Base-by-base conservation (phyloP, 345 rosid species). In the Populus simonii region DNA sequence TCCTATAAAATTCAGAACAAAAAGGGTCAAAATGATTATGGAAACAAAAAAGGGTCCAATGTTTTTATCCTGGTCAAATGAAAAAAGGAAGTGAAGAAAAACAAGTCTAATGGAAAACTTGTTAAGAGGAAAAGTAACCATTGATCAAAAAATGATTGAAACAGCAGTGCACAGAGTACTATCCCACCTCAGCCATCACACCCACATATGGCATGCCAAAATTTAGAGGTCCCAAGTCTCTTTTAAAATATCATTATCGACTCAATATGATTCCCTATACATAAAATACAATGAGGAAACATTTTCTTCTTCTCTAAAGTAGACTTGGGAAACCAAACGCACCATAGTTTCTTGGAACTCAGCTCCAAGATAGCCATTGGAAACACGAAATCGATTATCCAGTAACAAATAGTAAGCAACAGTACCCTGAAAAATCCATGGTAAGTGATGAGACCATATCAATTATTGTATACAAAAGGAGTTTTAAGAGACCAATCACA, bases 361-460 rank as follows among this genome's bases (percentile, higher is more conserved):
- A 68, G 95, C 91, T 85, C 89, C 92, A 65, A 89, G 92, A 86
- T 91, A 87, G 75, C 91, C 92, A 82, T 91, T 91, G 79, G 92
- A 87, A 80, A 88, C 92, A 49, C 92, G 90, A 79, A 87, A 89
- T 39, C 93, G 84, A 62, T 92, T 94, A 87, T 93, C 97, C 87
- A 93, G 76, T 71, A 91, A 84, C 80, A 96, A 75, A 86, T 94
- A 94, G 85, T 96, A 96, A 13, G 99, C 89, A 71, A 96, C 97
- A 80, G 98, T 96, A 73, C 87, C 99, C 99, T 96, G 93, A 79
- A 83, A 79, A 83, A 89, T 72, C 15, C 63, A 63, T 68, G 17
- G 33, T 20, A 59, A 68, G 13, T 41, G 25, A 38, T 45, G 45
- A 68, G 67, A 51, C 51, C 23, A 36, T 8, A 66, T 66, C n/a